phyloP scores from a whole-genome alignment of 192 early-diverging fungal genomes.

The Phycomyces nitens region DNA sequence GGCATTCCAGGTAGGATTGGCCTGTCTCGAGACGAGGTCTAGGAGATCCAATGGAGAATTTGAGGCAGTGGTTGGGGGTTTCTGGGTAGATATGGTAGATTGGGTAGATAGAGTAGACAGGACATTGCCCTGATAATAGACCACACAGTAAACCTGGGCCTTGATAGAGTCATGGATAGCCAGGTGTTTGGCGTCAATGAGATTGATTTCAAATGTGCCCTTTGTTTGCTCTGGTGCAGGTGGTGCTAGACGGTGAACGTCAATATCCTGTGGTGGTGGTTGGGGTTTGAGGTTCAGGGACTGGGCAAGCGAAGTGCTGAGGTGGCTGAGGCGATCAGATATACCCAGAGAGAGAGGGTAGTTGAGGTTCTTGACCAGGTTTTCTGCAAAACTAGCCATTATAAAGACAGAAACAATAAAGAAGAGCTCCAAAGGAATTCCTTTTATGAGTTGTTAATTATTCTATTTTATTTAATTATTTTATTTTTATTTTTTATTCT shows the following conservation, averaged over 20 bases:
- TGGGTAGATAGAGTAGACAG: constrained; percentile 34
- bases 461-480: too few species aligned
- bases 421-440: too few species aligned
- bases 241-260: constrained; percentile 3
- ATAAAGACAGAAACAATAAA: too few species aligned
- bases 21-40: too few species aligned
- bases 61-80: neutral
- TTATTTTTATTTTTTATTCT: too few species aligned
- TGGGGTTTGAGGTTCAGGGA: constrained; percentile 9
- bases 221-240: constrained; percentile 17
- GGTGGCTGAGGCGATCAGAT: neutral
- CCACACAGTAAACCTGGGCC: constrained; percentile 36
- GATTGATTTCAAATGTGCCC: constrained; percentile 22
- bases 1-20: neutral
- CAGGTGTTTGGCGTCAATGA: constrained; percentile 42
- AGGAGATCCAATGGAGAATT: too few species aligned
- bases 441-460: too few species aligned
- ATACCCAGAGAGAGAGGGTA: neutral
- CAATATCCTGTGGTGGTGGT: neutral
- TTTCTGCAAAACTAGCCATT: neutral
- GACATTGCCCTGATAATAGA: constrained; percentile 39
- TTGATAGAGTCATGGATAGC: constrained; percentile 32
- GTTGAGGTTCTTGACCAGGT: neutral
- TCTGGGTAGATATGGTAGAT: constrained; percentile 9
- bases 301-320: neutral